Evolutionary conservation across 805 yeast species (phyloP).

Genomic region (Ogataea allantospora): DNA sequence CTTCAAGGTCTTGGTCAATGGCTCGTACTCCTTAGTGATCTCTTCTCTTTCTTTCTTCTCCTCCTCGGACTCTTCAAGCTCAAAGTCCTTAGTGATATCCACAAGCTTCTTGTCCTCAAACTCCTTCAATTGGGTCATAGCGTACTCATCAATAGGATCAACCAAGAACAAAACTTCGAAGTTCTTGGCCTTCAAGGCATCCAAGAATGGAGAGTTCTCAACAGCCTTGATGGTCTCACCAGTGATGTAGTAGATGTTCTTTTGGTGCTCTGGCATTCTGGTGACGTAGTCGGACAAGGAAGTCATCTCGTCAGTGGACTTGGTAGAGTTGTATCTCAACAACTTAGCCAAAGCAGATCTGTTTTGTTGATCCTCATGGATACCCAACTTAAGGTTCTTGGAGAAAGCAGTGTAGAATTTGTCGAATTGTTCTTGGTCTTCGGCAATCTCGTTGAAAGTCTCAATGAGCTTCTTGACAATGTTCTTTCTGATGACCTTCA

Average conservation of each 20-base stretch:
- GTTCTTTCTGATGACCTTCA: slow-evolving; percentile 99
- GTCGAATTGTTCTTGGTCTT: slow-evolving; percentile 97
- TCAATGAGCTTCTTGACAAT: slow-evolving; percentile 97
- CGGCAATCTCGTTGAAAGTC: slow-evolving; percentile 98
- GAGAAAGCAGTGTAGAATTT: slow-evolving; percentile 97
- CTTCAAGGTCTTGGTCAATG: slow-evolving; percentile 92
- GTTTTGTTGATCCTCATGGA: slow-evolving; percentile 99
- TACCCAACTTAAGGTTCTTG: slow-evolving; percentile 97
- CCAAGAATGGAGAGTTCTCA: slow-evolving; percentile 98
- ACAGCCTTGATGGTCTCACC: slow-evolving; percentile 98
- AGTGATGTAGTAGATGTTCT: slow-evolving; percentile 98
- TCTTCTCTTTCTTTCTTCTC: slow-evolving; percentile 93
- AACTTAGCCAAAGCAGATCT: slow-evolving; percentile 93
- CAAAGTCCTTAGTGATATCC: slow-evolving; percentile 98
- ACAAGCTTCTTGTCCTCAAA: slow-evolving; percentile 98
- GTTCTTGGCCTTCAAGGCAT: slow-evolving; percentile 96
- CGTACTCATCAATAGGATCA: slow-evolving; percentile 99
- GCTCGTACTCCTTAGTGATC: slow-evolving; percentile 89
- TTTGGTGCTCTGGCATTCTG: slow-evolving; percentile 99
- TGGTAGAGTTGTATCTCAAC: slow-evolving; percentile 95
- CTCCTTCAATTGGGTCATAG: slow-evolving; percentile 98
- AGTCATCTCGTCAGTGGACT: slow-evolving; percentile 89
- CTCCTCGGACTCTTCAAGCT: slow-evolving; percentile 96
- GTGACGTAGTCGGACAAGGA: slow-evolving; percentile 96
- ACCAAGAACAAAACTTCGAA: slow-evolving; percentile 96